Evolutionary conservation across 169 alveolate species (phyloP).

Genomic region (Eimeria falciformis): DNA sequence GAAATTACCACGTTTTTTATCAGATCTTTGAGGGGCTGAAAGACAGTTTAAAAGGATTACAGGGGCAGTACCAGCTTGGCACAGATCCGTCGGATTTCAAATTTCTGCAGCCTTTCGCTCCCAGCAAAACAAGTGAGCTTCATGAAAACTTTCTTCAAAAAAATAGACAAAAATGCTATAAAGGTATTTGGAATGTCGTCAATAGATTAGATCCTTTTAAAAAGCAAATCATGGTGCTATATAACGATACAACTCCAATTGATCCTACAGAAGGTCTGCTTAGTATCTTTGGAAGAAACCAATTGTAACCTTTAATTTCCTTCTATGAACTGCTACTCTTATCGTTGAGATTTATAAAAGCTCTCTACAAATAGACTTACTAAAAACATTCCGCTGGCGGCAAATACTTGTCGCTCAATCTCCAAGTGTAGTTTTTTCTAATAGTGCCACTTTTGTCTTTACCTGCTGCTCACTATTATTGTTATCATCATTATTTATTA

Average conservation of each 20-base stretch:
- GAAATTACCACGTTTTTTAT: conserved; percentile 97
- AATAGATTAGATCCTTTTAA: too few species aligned
- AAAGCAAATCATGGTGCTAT: too few species aligned
- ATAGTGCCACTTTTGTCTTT: not conserved
- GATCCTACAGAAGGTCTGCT: too few species aligned
- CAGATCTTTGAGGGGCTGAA: conserved; percentile 93
- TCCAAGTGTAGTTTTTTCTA: not conserved
- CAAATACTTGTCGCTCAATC: not conserved
- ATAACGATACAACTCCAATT: too few species aligned
- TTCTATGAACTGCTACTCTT: too few species aligned
- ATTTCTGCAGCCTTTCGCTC: conserved; percentile 20
- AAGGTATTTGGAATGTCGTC: too few species aligned
- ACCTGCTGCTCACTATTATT: not conserved
- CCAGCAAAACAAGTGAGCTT: conserved; percentile 14
- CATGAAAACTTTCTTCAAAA: too few species aligned
- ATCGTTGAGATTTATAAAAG: too few species aligned
- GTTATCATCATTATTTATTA: not conserved
- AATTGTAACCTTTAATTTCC: too few species aligned
- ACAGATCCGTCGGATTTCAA: conserved; percentile 60
- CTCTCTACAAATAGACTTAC: too few species aligned
- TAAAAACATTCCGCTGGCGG: not conserved
- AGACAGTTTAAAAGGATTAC: conserved; percentile 18
- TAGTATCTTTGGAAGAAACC: too few species aligned
- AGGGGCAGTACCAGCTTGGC: conserved; percentile 14
- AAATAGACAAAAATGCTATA: too few species aligned